Evolutionary conservation across 2,329 filamentous ascomycete genomes (phyloP).

Genomic region (Colletotrichum orchidophilum): DNA sequence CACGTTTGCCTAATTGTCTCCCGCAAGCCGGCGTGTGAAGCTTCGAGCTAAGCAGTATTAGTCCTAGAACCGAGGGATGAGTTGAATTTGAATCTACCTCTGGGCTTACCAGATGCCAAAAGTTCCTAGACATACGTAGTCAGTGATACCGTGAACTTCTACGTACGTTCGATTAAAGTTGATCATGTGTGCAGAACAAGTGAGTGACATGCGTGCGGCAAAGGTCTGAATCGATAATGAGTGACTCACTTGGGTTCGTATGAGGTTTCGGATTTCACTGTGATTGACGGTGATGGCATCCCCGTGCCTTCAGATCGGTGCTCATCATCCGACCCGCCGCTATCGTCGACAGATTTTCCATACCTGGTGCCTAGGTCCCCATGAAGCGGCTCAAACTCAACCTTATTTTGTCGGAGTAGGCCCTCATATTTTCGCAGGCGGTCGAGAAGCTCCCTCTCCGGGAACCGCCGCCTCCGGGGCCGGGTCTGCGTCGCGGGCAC

Average conservation of each 20-base stretch:
- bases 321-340: conserved; percentile 52
- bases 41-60: not conserved
- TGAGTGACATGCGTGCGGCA: not conserved
- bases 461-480: conserved; percentile 54
- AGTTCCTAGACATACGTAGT: not conserved
- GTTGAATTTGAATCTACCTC: not conserved
- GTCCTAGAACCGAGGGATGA: not conserved
- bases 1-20: not conserved
- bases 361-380: conserved; percentile 15
- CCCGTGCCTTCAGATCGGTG: not conserved
- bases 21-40: not conserved
- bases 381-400: conserved; percentile 61
- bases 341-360: conserved; percentile 46
- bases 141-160: not conserved
- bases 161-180: not conserved
- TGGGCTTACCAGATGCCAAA: not conserved
- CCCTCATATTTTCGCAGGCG: conserved; percentile 66
- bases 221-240: not conserved
- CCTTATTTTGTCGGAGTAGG: conserved; percentile 62
- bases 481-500: conserved; percentile 50
- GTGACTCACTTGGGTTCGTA: not conserved
- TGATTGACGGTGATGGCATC: not conserved
- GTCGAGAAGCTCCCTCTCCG: conserved; percentile 67
- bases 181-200: too few species aligned
- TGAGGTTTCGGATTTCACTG: not conserved